Evolutionary conservation across 202 grass and related monocot species (phyloP), one percentile per base, ranked within the genome.

Genomic region (Carex arenaria): DNA sequence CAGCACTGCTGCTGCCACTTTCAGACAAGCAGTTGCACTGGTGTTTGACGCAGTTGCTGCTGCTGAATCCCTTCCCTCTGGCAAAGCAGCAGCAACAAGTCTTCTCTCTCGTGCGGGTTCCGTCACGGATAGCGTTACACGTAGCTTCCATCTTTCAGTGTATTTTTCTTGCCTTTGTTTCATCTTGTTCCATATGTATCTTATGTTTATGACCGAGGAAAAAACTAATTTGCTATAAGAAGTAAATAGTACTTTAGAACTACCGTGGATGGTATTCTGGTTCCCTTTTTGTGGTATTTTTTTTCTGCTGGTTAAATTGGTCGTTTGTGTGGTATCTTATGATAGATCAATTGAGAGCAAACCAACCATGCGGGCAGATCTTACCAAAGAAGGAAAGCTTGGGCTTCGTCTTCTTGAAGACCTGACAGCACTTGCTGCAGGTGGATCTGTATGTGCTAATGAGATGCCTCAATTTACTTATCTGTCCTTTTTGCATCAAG

Each of bases 401-500:
- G 95, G 95, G 76, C 92, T 98, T 68, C 92, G 91, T 78, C 86
- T 98, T 45, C 95, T 98, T 9, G 92, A 95, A 93, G 95, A 98
- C 89, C 86, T 98, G 89, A 98, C 95, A 93, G 93, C 93, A 90
- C 93, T 98, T 85, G 95, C 95, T 87, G 92, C 93, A 93, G 93
- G 95, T 98, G 95, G 95, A 95, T 95, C 95, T 92, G 95, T 98
- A 98, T 93, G 95, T 98, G 93, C 77, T 67, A 91, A 73, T 82
- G 22, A 81, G 64, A 60, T 80, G 45, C 64, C 31, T 55, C 30
- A 42, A 84, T 80, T 83, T 71, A 84, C 42, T 79, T 71, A 57
- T 79, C 71, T 70, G 66, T 38, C 12, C 18, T 65, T 81, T 68
- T 75, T 57, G 51, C 13, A 85, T 80, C 18, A 62, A 14, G 22